These are phyloP conservation scores for Ilex paraguariensis DNA, from an alignment of 305 asterid genomes.

Conservation along the genomic window DNA sequence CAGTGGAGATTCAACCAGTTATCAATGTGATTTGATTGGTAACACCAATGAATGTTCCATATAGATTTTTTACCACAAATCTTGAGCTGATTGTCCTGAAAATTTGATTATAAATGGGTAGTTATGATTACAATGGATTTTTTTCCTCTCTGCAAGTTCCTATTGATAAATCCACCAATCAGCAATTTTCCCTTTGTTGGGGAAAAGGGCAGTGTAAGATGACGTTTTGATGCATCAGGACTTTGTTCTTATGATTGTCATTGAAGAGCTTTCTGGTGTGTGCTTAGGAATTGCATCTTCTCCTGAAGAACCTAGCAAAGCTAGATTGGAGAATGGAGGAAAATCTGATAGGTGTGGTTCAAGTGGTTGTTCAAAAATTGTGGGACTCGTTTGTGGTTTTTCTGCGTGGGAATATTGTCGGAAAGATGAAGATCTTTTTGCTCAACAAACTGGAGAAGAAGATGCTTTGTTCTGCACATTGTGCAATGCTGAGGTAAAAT, in stretches of 20 bases:
- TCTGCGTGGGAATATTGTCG: constrained; percentile 75
- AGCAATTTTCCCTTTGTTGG: too few relatives aligned
- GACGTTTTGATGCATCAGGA: not conserved
- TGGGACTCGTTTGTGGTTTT: constrained; percentile 66
- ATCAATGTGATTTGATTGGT: too few relatives aligned
- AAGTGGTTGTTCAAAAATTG: constrained; percentile 54
- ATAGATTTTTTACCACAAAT: too few relatives aligned
- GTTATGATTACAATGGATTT: too few relatives aligned
- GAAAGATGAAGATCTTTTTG: constrained; percentile 48
- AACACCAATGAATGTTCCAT: too few relatives aligned
- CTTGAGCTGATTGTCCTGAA: too few relatives aligned
- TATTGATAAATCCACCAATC: too few relatives aligned
- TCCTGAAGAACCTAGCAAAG: constrained; percentile 57
- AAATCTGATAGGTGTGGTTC: constrained; percentile 31
- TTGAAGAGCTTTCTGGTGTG: constrained; percentile 22
- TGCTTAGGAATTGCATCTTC: constrained; percentile 47
- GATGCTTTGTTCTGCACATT: constrained; percentile 95
- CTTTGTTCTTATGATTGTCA: constrained; percentile 2
- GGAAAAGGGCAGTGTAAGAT: too few relatives aligned
- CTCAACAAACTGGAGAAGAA: constrained; percentile 63
- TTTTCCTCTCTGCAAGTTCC: too few relatives aligned
- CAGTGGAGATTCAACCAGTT: too few relatives aligned
- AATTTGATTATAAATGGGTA: too few relatives aligned
- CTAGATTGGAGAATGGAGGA: constrained; percentile 47
- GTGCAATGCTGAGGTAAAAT: constrained; percentile 90